Conservation (phyloP, 2,329 filamentous ascomycete species). For the Cladophialophora yegresii region DNA sequence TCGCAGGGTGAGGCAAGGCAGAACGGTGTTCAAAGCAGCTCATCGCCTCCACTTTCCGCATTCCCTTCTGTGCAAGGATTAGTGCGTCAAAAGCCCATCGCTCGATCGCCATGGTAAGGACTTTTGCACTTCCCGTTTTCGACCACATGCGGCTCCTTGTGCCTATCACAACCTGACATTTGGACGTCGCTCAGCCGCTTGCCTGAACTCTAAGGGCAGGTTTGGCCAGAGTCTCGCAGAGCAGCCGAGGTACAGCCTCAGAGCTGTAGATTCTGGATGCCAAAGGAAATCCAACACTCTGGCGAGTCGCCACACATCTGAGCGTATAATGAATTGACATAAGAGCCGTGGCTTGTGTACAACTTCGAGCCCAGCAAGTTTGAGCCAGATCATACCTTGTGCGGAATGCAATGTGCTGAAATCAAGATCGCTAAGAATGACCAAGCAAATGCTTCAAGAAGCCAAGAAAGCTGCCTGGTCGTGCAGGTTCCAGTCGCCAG, state of each 20-base stretch:
- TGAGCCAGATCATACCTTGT: not conserved
- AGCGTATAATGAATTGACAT: not conserved
- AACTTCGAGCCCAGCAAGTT: not conserved
- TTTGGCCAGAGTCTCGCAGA: not conserved
- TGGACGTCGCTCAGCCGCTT: not conserved
- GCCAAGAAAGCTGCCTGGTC: not conserved
- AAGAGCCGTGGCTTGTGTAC: not conserved
- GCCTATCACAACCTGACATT: not conserved
- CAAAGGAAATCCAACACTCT: not conserved
- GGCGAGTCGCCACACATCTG: not conserved
- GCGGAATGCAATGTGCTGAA: not conserved
- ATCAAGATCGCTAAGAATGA: slow-evolving; percentile 2
- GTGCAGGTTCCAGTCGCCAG: not conserved
- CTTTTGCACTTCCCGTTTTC: not conserved
- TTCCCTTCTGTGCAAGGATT: not conserved
- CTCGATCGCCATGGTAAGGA: not conserved
- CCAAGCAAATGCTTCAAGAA: slow-evolving; percentile 2
- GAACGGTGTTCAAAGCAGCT: not conserved
- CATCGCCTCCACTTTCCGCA: not conserved
- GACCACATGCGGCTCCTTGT: not conserved
- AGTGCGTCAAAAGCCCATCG: not conserved
- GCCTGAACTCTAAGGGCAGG: not conserved
- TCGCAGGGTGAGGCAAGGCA: not conserved
- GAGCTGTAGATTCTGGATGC: not conserved
- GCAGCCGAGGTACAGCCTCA: not conserved